A percentile compares a stretch with the other conserved stretches of the same genome.
These are phyloP conservation scores for Arctium lappa DNA, from an alignment of 129 eudicot genomes.

Conservation along the genomic window DNA sequence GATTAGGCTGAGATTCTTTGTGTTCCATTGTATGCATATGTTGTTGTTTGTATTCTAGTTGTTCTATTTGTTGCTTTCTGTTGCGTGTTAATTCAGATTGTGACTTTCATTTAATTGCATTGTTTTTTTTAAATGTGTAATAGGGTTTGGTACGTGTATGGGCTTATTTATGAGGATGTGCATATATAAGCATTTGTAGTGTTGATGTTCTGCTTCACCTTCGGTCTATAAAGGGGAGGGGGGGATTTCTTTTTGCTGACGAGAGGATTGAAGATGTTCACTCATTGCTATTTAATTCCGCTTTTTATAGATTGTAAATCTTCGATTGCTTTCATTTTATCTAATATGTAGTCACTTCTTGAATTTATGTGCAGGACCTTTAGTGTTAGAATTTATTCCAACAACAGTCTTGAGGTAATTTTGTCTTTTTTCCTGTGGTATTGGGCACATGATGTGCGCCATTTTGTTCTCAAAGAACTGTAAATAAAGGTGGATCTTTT, in stretches of 20 bases:
- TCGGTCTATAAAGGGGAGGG: neutral
- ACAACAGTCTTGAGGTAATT: neutral
- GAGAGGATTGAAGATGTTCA: neutral
- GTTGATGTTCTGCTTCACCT: neutral
- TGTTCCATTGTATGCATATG: neutral
- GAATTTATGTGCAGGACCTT: constrained; percentile 17
- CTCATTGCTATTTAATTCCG: neutral
- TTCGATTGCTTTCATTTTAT: constrained; percentile 4
- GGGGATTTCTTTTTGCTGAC: neutral
- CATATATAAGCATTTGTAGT: constrained; percentile 8
- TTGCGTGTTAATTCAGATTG: neutral
- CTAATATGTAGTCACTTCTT: neutral
- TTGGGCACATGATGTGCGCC: constrained; percentile 11
- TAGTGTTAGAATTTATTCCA: neutral
- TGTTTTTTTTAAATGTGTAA: neutral
- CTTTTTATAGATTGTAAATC: neutral
- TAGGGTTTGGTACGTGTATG: neutral
- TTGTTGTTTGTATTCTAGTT: neutral
- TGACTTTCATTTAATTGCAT: neutral
- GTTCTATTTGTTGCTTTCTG: constrained; percentile 13
- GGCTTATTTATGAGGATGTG: neutral
- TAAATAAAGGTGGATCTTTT: constrained; percentile 24
- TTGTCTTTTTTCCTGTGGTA: neutral
- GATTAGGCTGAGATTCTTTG: constrained; percentile 5
- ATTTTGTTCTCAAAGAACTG: constrained; percentile 7